phyloP scores from a whole-genome alignment of 2,329 filamentous ascomycete species.

The Penicillium sp. region DNA sequence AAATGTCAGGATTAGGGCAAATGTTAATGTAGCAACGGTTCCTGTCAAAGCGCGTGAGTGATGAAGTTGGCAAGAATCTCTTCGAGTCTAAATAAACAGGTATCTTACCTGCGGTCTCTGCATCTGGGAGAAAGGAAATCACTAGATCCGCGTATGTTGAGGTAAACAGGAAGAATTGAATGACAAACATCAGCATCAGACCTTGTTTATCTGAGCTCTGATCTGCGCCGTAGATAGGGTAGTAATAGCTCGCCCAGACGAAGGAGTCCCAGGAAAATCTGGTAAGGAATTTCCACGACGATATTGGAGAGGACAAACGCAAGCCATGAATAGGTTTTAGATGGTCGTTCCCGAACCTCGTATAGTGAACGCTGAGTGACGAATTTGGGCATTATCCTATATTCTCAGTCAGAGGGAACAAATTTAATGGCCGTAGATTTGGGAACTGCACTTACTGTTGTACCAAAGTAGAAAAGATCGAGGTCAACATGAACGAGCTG shows the following conservation, averaged over 20 bases:
- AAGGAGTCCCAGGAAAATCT: background rate
- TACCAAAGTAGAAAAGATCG: too few relatives aligned
- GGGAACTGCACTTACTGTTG: too few relatives aligned
- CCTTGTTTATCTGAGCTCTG: background rate
- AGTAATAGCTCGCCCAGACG: background rate
- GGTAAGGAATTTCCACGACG: background rate
- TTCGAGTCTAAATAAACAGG: too few relatives aligned
- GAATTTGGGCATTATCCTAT: background rate
- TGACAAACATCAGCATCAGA: background rate
- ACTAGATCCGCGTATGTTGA: background rate
- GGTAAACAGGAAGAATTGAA: background rate
- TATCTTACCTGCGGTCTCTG: too few relatives aligned
- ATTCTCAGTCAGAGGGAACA: background rate
- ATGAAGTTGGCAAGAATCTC: too few relatives aligned
- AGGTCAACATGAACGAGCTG: too few relatives aligned
- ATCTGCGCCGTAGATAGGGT: background rate
- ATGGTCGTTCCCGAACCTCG: background rate
- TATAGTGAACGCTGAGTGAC: background rate
- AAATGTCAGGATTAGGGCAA: too few relatives aligned
- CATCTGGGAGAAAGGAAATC: background rate
- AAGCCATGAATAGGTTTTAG: background rate
- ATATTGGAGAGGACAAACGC: background rate
- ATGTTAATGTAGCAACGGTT: background rate
- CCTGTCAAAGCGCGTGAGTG: background rate
- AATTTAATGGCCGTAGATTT: too few relatives aligned